Base-by-base conservation (phyloP, 2,329 filamentous ascomycete species). In the Xylaria sp. region DNA sequence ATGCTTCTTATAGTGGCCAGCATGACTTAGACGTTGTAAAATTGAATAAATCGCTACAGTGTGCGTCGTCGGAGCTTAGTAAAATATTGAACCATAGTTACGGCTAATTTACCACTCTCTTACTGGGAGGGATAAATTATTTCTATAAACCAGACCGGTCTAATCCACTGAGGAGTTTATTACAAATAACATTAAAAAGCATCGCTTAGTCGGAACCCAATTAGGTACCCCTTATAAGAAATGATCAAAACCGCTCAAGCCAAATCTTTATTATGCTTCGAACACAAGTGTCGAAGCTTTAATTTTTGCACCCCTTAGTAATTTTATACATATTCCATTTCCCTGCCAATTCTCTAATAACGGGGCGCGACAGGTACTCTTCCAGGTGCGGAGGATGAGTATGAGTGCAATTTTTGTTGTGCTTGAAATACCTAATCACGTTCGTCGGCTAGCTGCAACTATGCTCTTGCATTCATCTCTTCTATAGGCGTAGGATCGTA, bases 401-500 rank as follows among this genome's bases (percentile, higher is more conserved):
- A 13, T 34, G n/a, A 4, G 8, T 34, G 6, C 20, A 13, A 23
- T 53, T 18, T 9, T 3, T 20, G 48, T 32, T 53, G 18, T 18
- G 15, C 15, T 4, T 2, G 9, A 18, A 18, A 8, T 4, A 7
- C 34, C n/a, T 6, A 8, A 34, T 50, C 7, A 53, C 12, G 2
- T 4, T 25, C 20, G 10, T 53, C 13, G 18, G 23, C 32, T 4
- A 41, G 34, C 7, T 2, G 6, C 8, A 3, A 30, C 18, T 43
- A 43, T 56, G 50, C 10, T 23, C 53, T 63, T 20, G 46, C 25
- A 23, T 48, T 20, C 60, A 63, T 63, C n/a, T 39, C 4, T 13
- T 63, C 60, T 20, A 63, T 43, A 39, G 60, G 61, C 4, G 43
- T 50, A 15, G 61, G 52, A 23, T 32, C 32, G 46, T 63, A 63